A percentile compares a stretch with the other conserved stretches of the same genome.
Evolutionary conservation across 768 basidiomycete genomes (phyloP).

Genomic region (Chalciporus sphaerocephalus): DNA sequence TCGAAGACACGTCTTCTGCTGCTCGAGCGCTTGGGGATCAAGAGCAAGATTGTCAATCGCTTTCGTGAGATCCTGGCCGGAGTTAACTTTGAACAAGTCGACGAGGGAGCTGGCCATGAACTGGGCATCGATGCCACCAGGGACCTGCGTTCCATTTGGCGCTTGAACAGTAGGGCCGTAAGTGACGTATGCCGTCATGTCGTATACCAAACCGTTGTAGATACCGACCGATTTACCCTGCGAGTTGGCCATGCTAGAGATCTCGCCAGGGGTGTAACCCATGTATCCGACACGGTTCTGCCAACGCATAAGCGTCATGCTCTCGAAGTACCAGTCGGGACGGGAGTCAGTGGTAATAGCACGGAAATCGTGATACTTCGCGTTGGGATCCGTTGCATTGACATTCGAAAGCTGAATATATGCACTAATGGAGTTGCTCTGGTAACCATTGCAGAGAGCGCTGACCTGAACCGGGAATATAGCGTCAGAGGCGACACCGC

Average conservation of each 20-base stretch:
- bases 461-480: constrained; percentile 60
- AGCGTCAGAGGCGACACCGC: constrained; percentile 65
- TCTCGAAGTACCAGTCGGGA: constrained; percentile 97
- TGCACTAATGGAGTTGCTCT: constrained; percentile 75
- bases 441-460: constrained; percentile 86
- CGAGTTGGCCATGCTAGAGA: constrained; percentile 62
- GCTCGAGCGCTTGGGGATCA: constrained; percentile 51
- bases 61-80: constrained; percentile 82
- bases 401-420: constrained; percentile 73
- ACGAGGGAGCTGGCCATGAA: constrained; percentile 75
- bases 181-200: constrained; percentile 74
- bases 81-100: constrained; percentile 68
- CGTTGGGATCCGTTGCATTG: constrained; percentile 73
- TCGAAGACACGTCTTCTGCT: constrained; percentile 84
- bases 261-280: constrained; percentile 73
- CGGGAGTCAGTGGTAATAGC: constrained; percentile 82
- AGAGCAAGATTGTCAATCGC: constrained; percentile 58
- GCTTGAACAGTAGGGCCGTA: constrained; percentile 55
- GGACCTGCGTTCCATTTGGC: constrained; percentile 46
- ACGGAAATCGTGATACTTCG: constrained; percentile 95
- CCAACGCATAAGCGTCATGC: constrained; percentile 91
- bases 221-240: constrained; percentile 66
- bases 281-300: constrained; percentile 84
- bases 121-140: constrained; percentile 39
- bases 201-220: constrained; percentile 85